Evolutionary conservation across 225 moss, liverwort and hornwort species (phyloP), one percentile per base, ranked within the genome.

Genomic region (Neckera pumila): DNA sequence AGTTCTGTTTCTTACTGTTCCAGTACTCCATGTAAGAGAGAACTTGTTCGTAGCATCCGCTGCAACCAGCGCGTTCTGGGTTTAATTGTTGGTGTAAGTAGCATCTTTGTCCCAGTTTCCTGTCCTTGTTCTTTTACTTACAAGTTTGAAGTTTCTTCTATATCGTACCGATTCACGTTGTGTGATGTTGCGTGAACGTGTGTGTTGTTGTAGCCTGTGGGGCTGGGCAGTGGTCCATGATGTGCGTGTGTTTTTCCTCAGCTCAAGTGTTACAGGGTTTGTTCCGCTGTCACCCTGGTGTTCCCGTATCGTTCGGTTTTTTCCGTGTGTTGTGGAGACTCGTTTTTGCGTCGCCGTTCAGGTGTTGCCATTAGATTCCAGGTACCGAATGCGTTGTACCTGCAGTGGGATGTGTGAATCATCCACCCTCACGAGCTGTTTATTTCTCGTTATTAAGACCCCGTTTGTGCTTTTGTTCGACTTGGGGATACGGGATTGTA

Each of bases 281-380:
- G 88, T 93, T 90, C 90, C 93, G 91, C 94, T 94, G 93, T 94
- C 89, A 91, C 91, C 88, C 76, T 92, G 93, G 89, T 92, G 93
- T 93, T 72, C 85, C 92, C 92, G 89, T 94, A 89, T 92, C 92
- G 94, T 94, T 93, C 91, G 89, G 91, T 93, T 91, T 94, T 89
- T 94, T 89, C 93, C 93, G 89, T 93, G 92, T 92, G 93, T 94
- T 93, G 79, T 90, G 94, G 91, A 85, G 93, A 90, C 91, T 89
- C 92, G 91, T 94, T 90, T 93, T 91, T 89, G 94, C 53, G 94
- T 94, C 93, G 94, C 93, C 94, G 84, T 92, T 92, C 91, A 89
- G 93, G 88, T 94, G 91, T 94, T 92, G 89, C 86, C 90, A 90
- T 90, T 90, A 92, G 86, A 89, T 91, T 89, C 91, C 94, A 94